Conservation (phyloP, 1,284 basidiomycete genomes). For the Tylopilus sp. region DNA sequence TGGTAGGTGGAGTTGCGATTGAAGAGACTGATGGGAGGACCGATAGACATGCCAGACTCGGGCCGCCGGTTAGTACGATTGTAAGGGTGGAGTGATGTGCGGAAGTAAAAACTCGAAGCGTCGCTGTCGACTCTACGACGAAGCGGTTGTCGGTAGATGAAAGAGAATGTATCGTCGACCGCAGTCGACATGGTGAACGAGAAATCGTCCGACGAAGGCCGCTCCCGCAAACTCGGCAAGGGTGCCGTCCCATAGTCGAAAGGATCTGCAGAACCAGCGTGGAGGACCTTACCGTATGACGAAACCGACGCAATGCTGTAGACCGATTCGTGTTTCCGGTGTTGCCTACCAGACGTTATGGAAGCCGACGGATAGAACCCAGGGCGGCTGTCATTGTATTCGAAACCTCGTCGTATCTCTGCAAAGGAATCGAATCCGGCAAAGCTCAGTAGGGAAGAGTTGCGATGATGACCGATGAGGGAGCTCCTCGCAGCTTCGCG, state of each 20-base stretch:
- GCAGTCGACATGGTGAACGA: conserved; percentile 54
- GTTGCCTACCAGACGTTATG: conserved; percentile 36
- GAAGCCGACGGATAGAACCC: conserved; percentile 61
- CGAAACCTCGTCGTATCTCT: conserved; percentile 70
- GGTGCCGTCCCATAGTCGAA: conserved; percentile 60
- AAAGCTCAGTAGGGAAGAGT: conserved; percentile 61
- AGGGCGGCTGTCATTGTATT: conserved; percentile 60
- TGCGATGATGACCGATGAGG: conserved; percentile 42
- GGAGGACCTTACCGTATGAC: conserved; percentile 70
- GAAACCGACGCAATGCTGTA: conserved; percentile 82
- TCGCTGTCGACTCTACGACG: conserved; percentile 70
- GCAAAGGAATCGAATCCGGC: conserved; percentile 70
- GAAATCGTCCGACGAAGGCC: conserved; percentile 58
- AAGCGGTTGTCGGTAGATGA: conserved; percentile 45
- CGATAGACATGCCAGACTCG: conserved; percentile 49
- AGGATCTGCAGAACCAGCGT: conserved; percentile 64
- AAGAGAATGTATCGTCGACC: conserved; percentile 73
- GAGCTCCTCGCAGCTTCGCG: conserved; percentile 24
- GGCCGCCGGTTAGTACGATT: conserved; percentile 48
- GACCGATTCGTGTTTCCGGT: conserved; percentile 57
- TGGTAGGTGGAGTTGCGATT: conserved; percentile 57
- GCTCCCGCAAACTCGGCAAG: conserved; percentile 47
- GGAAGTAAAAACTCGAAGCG: conserved; percentile 74
- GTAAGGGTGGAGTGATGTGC: conserved; percentile 36
- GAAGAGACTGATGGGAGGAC: conserved; percentile 70